A percentile compares a stretch with the other conserved stretches of the same genome.
Evolutionary conservation across 139 green algal genomes (phyloP).

Genomic region (Limnomonas spitsbergensis): DNA sequence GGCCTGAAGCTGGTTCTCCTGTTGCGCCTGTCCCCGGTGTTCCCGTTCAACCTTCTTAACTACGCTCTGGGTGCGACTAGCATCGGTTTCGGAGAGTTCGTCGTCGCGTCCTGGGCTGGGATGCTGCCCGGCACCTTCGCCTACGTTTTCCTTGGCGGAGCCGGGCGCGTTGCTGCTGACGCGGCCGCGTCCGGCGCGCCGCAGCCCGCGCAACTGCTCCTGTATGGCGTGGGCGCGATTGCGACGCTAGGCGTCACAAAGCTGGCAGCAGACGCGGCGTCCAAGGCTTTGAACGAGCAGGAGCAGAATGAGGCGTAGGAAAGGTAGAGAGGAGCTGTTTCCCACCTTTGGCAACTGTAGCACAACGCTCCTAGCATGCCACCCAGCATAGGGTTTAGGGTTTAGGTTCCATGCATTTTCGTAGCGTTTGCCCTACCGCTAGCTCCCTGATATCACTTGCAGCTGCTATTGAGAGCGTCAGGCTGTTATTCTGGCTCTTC

Average conservation of each 20-base stretch:
- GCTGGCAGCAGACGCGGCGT: conserved; percentile 9
- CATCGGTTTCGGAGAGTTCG: conserved; percentile 56
- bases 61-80: conserved; percentile 65
- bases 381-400: too few relatives aligned
- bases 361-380: too few relatives aligned
- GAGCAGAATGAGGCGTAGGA: background rate
- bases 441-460: too few relatives aligned
- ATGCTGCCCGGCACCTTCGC: conserved; percentile 82
- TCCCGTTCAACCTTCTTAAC: conserved; percentile 75
- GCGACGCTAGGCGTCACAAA: conserved; percentile 9
- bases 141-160: conserved; percentile 70
- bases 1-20: conserved; percentile 63
- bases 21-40: conserved; percentile 66
- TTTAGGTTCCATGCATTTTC: too few relatives aligned
- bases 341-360: too few relatives aligned
- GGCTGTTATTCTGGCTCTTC: too few relatives aligned
- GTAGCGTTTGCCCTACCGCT: too few relatives aligned
- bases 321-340: too few relatives aligned
- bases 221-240: conserved; percentile 11
- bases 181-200: background rate
- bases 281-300: conserved; percentile 4
- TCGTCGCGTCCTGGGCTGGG: conserved; percentile 69
- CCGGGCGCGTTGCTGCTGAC: conserved; percentile 6
- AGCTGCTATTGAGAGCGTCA: too few relatives aligned
- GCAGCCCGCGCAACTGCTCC: background rate